Conservation (phyloP, 2,329 filamentous ascomycete genomes). For the Didymella lethalis region DNA sequence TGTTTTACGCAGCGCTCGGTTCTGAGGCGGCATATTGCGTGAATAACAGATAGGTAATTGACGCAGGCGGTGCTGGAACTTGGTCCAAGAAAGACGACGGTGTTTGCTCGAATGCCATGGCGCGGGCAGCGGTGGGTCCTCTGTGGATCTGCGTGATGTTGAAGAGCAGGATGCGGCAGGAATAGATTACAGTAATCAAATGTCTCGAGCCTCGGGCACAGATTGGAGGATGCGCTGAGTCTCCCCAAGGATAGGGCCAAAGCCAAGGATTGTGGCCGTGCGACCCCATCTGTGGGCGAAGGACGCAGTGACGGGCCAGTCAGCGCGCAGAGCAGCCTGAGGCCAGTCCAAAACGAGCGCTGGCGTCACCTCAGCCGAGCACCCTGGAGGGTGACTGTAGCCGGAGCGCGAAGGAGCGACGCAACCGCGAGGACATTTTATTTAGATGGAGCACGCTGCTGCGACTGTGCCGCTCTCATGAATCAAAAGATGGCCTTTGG, state of each 20-base stretch:
- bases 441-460: constrained; percentile 3
- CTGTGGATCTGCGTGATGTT: constrained; percentile 34
- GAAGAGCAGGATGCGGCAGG: constrained; percentile 30
- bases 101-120: constrained; percentile 17
- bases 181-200: constrained; percentile 36
- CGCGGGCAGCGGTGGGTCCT: constrained; percentile 15
- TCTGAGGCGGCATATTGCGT: constrained; percentile 12
- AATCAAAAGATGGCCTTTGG: constrained; percentile 10
- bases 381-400: constrained; percentile 21
- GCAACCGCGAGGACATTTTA: not conserved
- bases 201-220: constrained; percentile 28
- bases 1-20: not conserved
- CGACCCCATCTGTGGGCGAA: constrained; percentile 24
- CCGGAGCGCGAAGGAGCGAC: constrained; percentile 4
- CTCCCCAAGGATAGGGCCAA: constrained; percentile 42
- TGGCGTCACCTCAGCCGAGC: constrained; percentile 26
- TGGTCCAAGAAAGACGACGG: constrained; percentile 2
- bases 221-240: constrained; percentile 30
- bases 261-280: constrained; percentile 39
- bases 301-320: constrained; percentile 26
- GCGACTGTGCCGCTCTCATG: constrained; percentile 5
- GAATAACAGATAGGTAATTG: constrained; percentile 23
- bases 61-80: constrained; percentile 20
- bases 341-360: constrained; percentile 12
- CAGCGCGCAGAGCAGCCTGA: constrained; percentile 10